Evolutionary conservation across 2,329 filamentous ascomycete species (phyloP).

Genomic region (Hansfordia pulvinata): DNA sequence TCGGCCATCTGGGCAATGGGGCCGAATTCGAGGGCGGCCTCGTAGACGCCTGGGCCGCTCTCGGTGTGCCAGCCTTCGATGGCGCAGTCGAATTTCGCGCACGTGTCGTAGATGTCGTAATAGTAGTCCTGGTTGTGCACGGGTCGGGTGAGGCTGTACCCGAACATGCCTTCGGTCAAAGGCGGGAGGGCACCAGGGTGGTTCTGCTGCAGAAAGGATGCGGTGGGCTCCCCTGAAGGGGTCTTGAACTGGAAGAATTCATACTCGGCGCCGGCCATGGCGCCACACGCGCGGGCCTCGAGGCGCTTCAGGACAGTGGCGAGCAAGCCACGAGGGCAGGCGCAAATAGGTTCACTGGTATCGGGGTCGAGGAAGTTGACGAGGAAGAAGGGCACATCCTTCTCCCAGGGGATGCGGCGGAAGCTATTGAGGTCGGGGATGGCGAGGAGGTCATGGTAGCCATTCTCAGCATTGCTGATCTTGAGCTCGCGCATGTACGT

Average conservation of each 20-base stretch:
- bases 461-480: constrained; percentile 69
- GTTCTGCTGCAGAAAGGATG: constrained; percentile 52
- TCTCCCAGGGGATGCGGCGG: constrained; percentile 67
- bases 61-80: constrained; percentile 80
- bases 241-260: constrained; percentile 45
- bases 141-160: constrained; percentile 64
- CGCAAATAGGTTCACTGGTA: constrained; percentile 46
- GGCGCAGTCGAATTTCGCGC: constrained; percentile 54
- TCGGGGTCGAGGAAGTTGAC: constrained; percentile 63
- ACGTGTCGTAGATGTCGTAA: constrained; percentile 62
- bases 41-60: constrained; percentile 76
- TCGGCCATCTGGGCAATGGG: constrained; percentile 87
- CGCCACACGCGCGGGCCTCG: constrained; percentile 47
- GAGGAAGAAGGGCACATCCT: constrained; percentile 62
- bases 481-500: constrained; percentile 64
- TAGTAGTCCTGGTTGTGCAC: constrained; percentile 74
- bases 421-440: constrained; percentile 58
- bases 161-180: constrained; percentile 72
- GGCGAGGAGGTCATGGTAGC: constrained; percentile 64
- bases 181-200: constrained; percentile 49
- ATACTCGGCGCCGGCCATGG: constrained; percentile 71
- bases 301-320: constrained; percentile 47
- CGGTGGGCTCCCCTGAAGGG: constrained; percentile 37
- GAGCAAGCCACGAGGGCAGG: constrained; percentile 58
- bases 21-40: constrained; percentile 85